Evolutionary conservation across 2,329 filamentous ascomycete species (phyloP), one percentile per base, ranked within the genome.

Genomic region (Pseudogymnoascus sp.): DNA sequence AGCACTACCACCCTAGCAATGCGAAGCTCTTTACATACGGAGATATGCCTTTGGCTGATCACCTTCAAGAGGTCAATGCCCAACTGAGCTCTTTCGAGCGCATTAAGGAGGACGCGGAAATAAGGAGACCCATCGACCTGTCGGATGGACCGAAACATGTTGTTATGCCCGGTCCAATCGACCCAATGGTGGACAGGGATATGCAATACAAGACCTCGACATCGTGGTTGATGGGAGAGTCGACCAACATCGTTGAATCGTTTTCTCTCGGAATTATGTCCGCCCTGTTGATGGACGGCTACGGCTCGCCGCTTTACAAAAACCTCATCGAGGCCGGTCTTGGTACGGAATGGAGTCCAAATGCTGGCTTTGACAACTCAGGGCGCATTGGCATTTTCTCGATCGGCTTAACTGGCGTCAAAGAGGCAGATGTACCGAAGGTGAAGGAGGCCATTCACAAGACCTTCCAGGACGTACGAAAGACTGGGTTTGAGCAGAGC

Each of bases 1-100:
- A 92, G 67, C 92, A 99, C 76, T 99, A 99, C 74, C 93, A 99
- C 74, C 94, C 94, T 0, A 97, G 92, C 77, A 99, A 99, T 75
- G 89, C 93, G 52, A 97, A 97, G 76, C 81, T 99, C 45, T 86
- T 97, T 71, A 97, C 94, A 0, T 99, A 99, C 69, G 94, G 94
- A 60, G 88, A 97, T 71, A 92, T 97, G 84, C 89, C 92, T 1
- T 77, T 99, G 64, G 80, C 80, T 2, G 88, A 91, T 61, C 94
- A 99, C 72, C 75, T 97, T 60, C 80, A 84, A 72, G 89, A 94
- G 70, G 82, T 97, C 29, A 84, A 93, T 70, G 81, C 85, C 8
- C 87, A 90, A 60, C 79, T 99, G 63, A 82, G 83, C 66, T 78
- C 80, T 0, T 97, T 97, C 70, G 82, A 88, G 37, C 86, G 81